Conservation (phyloP, 2,329 filamentous ascomycete species). For the Cladosporium halotolerans region DNA sequence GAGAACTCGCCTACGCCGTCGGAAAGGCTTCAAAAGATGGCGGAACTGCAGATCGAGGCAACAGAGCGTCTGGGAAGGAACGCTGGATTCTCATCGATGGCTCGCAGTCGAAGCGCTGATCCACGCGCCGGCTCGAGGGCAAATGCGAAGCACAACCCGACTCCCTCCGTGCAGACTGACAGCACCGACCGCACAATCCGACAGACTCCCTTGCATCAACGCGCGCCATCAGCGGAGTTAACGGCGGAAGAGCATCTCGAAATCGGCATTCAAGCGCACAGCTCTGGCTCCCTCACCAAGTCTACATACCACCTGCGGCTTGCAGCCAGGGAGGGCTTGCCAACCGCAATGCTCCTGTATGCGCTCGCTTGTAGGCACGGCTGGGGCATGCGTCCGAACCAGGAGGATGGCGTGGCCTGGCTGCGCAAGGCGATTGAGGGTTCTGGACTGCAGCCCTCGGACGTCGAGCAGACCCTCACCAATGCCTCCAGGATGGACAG, state of each 20-base stretch:
- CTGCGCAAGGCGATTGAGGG: constrained; percentile 83
- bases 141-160: constrained; percentile 26
- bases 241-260: constrained; percentile 82
- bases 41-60: constrained; percentile 6
- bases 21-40: constrained; percentile 5
- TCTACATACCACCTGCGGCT: constrained; percentile 93
- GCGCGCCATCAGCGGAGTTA: constrained; percentile 58
- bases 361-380: constrained; percentile 91
- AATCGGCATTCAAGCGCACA: constrained; percentile 85
- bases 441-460: constrained; percentile 36
- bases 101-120: constrained; percentile 28
- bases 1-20: constrained; percentile 3
- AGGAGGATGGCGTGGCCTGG: constrained; percentile 85
- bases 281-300: constrained; percentile 79
- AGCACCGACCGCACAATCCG: constrained; percentile 40
- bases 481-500: constrained; percentile 40
- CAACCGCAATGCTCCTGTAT: constrained; percentile 93
- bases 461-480: constrained; percentile 15
- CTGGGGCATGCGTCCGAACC: constrained; percentile 95
- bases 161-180: constrained; percentile 28
- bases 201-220: constrained; percentile 42
- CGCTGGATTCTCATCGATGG: constrained; percentile 4
- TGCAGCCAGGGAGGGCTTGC: constrained; percentile 76
- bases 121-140: constrained; percentile 15
- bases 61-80: constrained; percentile 7